phyloP scores from a whole-genome alignment of 225 moss, liverwort and hornwort genomes.

The Ulota crispa region DNA sequence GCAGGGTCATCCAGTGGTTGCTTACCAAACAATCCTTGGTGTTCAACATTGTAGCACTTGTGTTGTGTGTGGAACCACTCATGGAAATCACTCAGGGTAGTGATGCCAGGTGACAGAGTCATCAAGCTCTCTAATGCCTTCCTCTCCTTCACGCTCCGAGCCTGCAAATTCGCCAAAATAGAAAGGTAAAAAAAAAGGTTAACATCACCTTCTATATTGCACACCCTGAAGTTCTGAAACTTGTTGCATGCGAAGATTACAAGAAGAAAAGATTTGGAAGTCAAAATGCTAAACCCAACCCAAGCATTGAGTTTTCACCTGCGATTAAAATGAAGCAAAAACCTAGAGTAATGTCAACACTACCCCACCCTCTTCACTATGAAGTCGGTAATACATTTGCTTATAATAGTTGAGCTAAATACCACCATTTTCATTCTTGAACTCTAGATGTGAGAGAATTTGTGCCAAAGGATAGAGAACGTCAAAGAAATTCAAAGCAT shows the following conservation, averaged over 20 bases:
- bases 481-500: not conserved
- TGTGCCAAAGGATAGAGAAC: not conserved
- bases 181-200: not conserved
- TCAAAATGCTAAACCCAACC: not conserved
- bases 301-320: not conserved
- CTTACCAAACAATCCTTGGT: slow-evolving; percentile 52
- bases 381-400: not conserved
- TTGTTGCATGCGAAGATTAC: not conserved
- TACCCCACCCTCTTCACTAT: not conserved
- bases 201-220: not conserved
- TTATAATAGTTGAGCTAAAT: not conserved
- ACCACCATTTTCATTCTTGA: not conserved
- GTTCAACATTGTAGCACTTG: slow-evolving; percentile 49
- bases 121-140: slow-evolving; percentile 43
- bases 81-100: slow-evolving; percentile 46
- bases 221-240: not conserved
- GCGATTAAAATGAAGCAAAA: no score
- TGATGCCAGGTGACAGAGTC: slow-evolving; percentile 28
- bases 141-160: slow-evolving; percentile 44
- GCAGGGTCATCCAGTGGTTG: slow-evolving; percentile 46
- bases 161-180: slow-evolving; percentile 30
- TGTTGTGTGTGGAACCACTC: slow-evolving; percentile 53
- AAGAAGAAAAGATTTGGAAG: not conserved
- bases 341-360: not conserved
- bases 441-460: not conserved